These are phyloP conservation scores for Tubosaeta sp. DNA, from an alignment of 768 basidiomycete species.

Conservation along the genomic window DNA sequence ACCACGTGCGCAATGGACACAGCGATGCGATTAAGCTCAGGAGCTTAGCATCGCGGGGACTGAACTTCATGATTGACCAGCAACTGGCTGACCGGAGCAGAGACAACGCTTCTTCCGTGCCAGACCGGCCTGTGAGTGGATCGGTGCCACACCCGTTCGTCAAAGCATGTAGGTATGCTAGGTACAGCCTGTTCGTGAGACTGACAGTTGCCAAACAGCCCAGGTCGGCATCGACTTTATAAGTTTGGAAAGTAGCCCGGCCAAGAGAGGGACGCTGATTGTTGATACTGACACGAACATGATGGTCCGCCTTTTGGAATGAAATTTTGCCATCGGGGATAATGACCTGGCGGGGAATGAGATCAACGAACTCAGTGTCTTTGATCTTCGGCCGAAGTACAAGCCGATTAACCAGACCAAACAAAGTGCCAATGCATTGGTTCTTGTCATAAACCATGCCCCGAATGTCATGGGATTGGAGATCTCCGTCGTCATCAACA, in stretches of 20 bases:
- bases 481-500: conserved; percentile 25
- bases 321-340: conserved; percentile 37
- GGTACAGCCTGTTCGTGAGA: conserved; percentile 31
- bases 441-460: conserved; percentile 37
- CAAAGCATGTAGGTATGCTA: conserved; percentile 43
- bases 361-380: background rate
- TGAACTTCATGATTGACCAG: conserved; percentile 36
- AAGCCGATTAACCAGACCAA: conserved; percentile 39
- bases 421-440: conserved; percentile 41
- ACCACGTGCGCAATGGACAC: conserved; percentile 33
- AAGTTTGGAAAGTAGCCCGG: conserved; percentile 21
- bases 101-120: conserved; percentile 28
- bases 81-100: conserved; percentile 35
- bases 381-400: conserved; percentile 33
- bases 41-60: conserved; percentile 22
- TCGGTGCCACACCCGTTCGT: conserved; percentile 38
- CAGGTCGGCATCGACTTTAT: conserved; percentile 26
- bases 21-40: conserved; percentile 32
- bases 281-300: conserved; percentile 8
- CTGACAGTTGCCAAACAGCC: conserved; percentile 16
- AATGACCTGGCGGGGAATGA: conserved; percentile 24
- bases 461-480: conserved; percentile 40
- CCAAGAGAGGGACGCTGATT: background rate
- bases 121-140: conserved; percentile 32
- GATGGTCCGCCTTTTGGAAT: conserved; percentile 24